A percentile compares a stretch with the other conserved stretches of the same genome.
phyloP scores from a whole-genome alignment of 495 filamentous ascomycete species.

The Neurospora sp. region DNA sequence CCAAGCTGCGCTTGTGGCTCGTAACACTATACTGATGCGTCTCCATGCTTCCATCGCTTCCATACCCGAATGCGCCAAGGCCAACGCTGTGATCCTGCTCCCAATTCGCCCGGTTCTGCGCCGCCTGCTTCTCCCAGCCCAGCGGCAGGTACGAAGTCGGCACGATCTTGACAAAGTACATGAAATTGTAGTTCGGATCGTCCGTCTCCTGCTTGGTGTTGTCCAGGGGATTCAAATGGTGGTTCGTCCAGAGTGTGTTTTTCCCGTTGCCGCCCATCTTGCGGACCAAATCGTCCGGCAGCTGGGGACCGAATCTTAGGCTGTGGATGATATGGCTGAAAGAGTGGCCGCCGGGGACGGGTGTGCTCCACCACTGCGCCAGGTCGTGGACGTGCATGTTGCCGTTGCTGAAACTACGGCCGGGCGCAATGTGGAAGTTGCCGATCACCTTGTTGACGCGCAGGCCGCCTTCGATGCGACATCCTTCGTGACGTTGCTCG shows the following conservation, averaged over 20 bases:
- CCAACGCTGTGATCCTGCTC: conserved; percentile 32
- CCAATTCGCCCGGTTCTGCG: conserved; percentile 9
- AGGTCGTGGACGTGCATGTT: conserved; percentile 97
- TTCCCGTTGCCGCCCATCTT: conserved; percentile 35
- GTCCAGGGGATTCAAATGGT: conserved; percentile 90
- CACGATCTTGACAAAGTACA: conserved; percentile 99
- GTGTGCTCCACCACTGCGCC: conserved; percentile 74
- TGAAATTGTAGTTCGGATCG: conserved; percentile 84
- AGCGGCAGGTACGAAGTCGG: conserved; percentile 88
- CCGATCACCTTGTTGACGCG: conserved; percentile 97
- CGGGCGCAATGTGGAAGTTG: conserved; percentile 98
- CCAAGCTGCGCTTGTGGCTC: conserved; percentile 78
- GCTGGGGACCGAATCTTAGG: conserved; percentile 86
- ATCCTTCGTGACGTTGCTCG: conserved; percentile 81
- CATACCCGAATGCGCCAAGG: conserved; percentile 54
- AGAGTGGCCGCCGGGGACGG: conserved; percentile 57
- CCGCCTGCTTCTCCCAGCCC: conserved; percentile 49
- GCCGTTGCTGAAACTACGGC: conserved; percentile 78
- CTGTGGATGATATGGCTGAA: conserved; percentile 87
- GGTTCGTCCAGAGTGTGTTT: conserved; percentile 65
- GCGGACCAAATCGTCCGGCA: conserved; percentile 62
- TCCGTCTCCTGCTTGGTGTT: conserved; percentile 62
- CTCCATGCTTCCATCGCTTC: conserved; percentile 71
- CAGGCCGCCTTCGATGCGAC: conserved; percentile 85
- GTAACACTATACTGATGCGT: conserved; percentile 98